These are phyloP conservation scores for Candida khao-thaluensis DNA, from an alignment of 805 yeast genomes.

Conservation along the genomic window DNA sequence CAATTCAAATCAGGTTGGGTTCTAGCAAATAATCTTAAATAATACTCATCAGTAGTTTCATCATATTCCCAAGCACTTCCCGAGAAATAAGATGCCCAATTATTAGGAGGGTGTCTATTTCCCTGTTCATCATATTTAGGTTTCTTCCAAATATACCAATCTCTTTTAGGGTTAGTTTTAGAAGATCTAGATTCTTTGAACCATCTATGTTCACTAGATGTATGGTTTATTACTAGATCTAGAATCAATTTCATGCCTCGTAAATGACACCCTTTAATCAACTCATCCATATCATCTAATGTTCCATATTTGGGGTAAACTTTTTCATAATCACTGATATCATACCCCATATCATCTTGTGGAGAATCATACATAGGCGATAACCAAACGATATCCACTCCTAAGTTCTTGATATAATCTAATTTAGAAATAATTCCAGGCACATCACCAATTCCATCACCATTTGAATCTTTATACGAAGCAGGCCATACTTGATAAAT, in stretches of 20 bases:
- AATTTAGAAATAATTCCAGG: constrained; percentile 52
- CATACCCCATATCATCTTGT: constrained; percentile 64
- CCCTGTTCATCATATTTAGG: constrained; percentile 47
- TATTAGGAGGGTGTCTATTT: constrained; percentile 55
- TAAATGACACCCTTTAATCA: constrained; percentile 46
- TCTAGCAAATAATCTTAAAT: constrained; percentile 51
- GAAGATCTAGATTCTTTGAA: constrained; percentile 55
- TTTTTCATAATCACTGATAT: constrained; percentile 52
- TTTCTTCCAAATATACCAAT: constrained; percentile 61
- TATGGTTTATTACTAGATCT: constrained; percentile 61
- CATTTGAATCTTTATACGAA: constrained; percentile 56
- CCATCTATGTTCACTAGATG: constrained; percentile 56
- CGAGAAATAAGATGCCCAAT: constrained; percentile 54
- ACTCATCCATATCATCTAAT: constrained; percentile 49
- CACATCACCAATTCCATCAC: constrained; percentile 59
- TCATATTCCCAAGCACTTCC: constrained; percentile 61
- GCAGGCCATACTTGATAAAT: constrained; percentile 64
- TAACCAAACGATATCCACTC: constrained; percentile 56
- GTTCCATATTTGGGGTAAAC: constrained; percentile 55
- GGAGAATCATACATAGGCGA: constrained; percentile 61
- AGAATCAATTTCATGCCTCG: constrained; percentile 52
- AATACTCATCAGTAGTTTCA: constrained; percentile 53
- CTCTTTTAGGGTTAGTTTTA: constrained; percentile 53
- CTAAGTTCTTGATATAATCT: constrained; percentile 51
- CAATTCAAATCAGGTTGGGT: constrained; percentile 63